phyloP scores from a whole-genome alignment of 164 flowering plant species.

The Euptelea pleiosperma region DNA sequence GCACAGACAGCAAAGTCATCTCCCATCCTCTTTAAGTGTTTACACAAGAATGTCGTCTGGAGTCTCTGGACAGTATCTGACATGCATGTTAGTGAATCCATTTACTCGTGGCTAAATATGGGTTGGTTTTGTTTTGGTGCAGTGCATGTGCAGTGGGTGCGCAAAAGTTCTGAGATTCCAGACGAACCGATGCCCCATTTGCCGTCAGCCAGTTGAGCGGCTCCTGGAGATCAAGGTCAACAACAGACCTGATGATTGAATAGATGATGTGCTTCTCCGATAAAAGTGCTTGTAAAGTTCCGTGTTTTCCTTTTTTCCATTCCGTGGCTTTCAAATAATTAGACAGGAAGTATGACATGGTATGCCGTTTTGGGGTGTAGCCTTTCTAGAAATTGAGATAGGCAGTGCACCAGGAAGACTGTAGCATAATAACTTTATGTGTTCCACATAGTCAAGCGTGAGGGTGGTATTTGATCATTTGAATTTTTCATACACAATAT shows the following conservation, averaged over 20 bases:
- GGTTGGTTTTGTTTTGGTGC: conserved; percentile 25
- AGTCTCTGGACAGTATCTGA: too few relatives aligned
- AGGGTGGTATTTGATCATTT: not conserved
- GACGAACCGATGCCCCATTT: conserved; percentile 89
- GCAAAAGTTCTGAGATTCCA: conserved; percentile 85
- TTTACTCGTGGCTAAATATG: not conserved
- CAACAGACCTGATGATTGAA: conserved; percentile 49
- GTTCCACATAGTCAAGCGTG: not conserved
- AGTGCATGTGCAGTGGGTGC: conserved; percentile 98
- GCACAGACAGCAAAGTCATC: too few relatives aligned
- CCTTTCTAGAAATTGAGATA: too few relatives aligned
- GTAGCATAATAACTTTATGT: not conserved
- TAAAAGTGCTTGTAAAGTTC: conserved; percentile 6
- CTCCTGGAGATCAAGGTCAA: conserved; percentile 83
- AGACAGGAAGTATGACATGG: not conserved
- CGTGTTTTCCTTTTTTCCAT: not conserved
- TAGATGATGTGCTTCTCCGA: not conserved
- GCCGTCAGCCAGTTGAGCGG: conserved; percentile 87
- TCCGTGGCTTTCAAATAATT: conserved; percentile 10
- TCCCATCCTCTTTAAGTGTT: too few relatives aligned
- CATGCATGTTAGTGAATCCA: not conserved
- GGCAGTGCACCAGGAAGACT: too few relatives aligned
- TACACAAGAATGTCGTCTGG: too few relatives aligned
- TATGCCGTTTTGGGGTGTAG: conserved; percentile 5
- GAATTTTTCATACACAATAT: too few relatives aligned